Base-by-base conservation (phyloP, 1,284 basidiomycete genomes). In the Kwoniella shivajii region DNA sequence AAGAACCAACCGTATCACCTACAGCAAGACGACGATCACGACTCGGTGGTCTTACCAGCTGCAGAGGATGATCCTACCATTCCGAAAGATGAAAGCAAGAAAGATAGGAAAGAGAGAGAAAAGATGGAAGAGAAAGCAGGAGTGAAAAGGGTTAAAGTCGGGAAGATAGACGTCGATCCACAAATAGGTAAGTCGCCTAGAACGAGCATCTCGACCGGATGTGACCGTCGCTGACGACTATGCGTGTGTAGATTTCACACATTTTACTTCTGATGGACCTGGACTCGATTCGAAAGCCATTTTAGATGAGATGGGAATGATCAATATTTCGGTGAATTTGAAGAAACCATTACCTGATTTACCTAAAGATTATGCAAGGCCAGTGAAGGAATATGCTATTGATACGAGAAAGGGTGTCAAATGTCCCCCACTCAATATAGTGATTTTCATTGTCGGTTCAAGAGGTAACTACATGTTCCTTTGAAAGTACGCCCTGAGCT, bases 361-460 rank as follows among this genome's bases (percentile, higher is more conserved):
- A 5, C 82, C 82, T 2, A 63, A 73, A 38, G 80, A 82, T 38
- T 78, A 83, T 62, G 80, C 81, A 2, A 55, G 64, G 27, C 31
- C 82, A 11, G 81, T 85, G 4, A 70, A 80, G 24, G 84, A 85
- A 64, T 83, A 81, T 65, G 82, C 78, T 0, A 71, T 84, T 4
- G 84, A 84, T 61, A 22, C 18, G 16, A 76, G 50, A 77, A 77
- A 76, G 7, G 47, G 53, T 22, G 54, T 53, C 22, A 52, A 64
- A 24, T 72, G 71, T 47, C 69, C 73, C 3, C 84, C 85, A 0
- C 67, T 87, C 69, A 84, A 80, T 61, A 83, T 86, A 29, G 82
- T 86, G 42, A 83, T 86, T 45, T 84, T 85, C 82, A 83, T 86
- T 52, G 84, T 85, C 11, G 85, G 85, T 2, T 84, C 83, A 60